Conservation (phyloP, 345 rosid genomes). For the Aurinia saxatilis region DNA sequence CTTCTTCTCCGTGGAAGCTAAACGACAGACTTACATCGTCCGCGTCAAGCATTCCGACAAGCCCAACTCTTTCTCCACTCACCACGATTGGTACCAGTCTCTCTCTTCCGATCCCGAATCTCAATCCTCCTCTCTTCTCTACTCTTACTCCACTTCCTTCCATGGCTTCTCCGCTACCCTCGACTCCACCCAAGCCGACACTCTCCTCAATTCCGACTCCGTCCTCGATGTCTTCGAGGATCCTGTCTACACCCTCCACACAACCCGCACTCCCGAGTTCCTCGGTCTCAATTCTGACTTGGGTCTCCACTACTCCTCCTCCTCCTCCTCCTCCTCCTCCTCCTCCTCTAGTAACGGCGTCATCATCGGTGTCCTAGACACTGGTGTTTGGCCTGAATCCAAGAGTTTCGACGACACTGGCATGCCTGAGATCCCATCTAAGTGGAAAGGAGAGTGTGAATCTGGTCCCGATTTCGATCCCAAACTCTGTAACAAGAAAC, state of each 20-base stretch:
- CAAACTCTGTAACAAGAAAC: constrained; percentile 62
- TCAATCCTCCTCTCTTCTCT: constrained; percentile 45
- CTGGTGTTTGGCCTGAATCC: constrained; percentile 91
- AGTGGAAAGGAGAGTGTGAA: constrained; percentile 75
- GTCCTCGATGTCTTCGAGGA: constrained; percentile 74
- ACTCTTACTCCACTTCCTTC: constrained; percentile 54
- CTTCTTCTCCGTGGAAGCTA: not conserved
- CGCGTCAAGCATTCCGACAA: constrained; percentile 57
- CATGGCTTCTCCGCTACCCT: constrained; percentile 74
- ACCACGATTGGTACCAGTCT: constrained; percentile 72
- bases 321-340: too few species aligned
- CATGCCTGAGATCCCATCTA: constrained; percentile 59
- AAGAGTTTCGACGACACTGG: constrained; percentile 53
- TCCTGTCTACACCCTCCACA: constrained; percentile 62
- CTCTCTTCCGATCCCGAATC: constrained; percentile 33
- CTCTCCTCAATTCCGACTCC: constrained; percentile 37
- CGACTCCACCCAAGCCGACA: constrained; percentile 39
- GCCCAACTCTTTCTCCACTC: constrained; percentile 46
- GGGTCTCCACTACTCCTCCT: constrained; percentile 29
- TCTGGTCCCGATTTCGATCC: constrained; percentile 59
- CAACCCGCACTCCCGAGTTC: constrained; percentile 75
- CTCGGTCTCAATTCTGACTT: constrained; percentile 52
- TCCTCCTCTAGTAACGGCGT: constrained; percentile 33
- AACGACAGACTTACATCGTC: constrained; percentile 55
- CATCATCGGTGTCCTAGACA: constrained; percentile 73